Percentiles rank a stretch among this genome's conserved stretches.
Evolutionary conservation across 1,139 yeast species (phyloP).

Genomic region (Taiozyma onychis): DNA sequence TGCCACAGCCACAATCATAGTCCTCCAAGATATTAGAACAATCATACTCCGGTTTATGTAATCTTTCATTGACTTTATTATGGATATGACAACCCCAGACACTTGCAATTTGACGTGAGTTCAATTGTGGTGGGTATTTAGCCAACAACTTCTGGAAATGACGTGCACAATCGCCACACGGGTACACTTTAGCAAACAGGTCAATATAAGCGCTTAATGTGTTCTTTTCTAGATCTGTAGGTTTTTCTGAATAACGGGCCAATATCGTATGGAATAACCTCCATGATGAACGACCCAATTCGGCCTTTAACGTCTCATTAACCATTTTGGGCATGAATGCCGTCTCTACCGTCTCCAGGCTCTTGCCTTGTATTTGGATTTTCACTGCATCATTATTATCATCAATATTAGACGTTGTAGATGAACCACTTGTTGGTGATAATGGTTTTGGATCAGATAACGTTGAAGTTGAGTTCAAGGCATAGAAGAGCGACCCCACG

Average conservation of each 20-base stretch:
- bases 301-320: constrained; percentile 41
- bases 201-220: constrained; percentile 52
- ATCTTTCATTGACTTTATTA: constrained; percentile 71
- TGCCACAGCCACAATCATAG: constrained; percentile 95
- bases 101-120: constrained; percentile 75
- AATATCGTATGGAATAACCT: constrained; percentile 81
- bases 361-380: neutral
- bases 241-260: constrained; percentile 86
- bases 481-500: constrained; percentile 13
- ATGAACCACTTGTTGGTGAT: constrained; percentile 7
- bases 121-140: constrained; percentile 80
- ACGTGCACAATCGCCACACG: constrained; percentile 93
- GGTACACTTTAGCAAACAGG: constrained; percentile 74
- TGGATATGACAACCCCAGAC: constrained; percentile 97
- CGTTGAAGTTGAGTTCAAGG: constrained; percentile 13
- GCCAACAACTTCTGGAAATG: constrained; percentile 70
- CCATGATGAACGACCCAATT: constrained; percentile 84
- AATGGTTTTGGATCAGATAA: constrained; percentile 23
- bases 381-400: neutral
- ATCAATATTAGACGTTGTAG: neutral
- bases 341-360: constrained; percentile 4
- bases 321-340: constrained; percentile 88
- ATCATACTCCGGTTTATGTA: constrained; percentile 70
- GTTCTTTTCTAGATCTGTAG: constrained; percentile 53
- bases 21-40: constrained; percentile 80